These are phyloP conservation scores for Tylopilus vinaceipallidus DNA, from an alignment of 768 basidiomycete species.

Conservation along the genomic window DNA sequence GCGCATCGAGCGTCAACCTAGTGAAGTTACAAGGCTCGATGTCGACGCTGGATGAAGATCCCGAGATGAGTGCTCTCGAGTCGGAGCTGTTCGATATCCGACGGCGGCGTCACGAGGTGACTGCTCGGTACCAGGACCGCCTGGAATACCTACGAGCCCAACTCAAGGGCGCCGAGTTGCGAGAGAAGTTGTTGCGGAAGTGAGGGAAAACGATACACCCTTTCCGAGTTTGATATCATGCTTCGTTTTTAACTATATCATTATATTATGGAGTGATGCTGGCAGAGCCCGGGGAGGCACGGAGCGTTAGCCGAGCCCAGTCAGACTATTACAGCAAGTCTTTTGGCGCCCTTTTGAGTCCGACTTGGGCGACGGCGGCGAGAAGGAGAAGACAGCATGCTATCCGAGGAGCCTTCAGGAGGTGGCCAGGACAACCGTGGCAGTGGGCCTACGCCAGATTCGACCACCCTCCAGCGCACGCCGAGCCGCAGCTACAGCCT, in stretches of 20 bases:
- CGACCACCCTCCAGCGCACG: slow-evolving; percentile 43
- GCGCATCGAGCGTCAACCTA: slow-evolving; percentile 50
- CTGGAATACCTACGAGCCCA: slow-evolving; percentile 80
- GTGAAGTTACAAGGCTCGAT: slow-evolving; percentile 36
- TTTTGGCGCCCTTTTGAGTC: too few species aligned
- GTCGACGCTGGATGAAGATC: slow-evolving; percentile 34
- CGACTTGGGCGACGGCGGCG: too few species aligned
- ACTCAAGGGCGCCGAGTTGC: slow-evolving; percentile 79
- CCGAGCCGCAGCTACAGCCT: slow-evolving; percentile 46
- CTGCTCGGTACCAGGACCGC: slow-evolving; percentile 67
- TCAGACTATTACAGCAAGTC: too few species aligned
- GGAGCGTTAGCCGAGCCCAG: too few species aligned
- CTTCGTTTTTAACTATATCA: slow-evolving; percentile 17
- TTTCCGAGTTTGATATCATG: slow-evolving; percentile 4
- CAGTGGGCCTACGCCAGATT: slow-evolving; percentile 31
- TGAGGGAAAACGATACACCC: slow-evolving; percentile 25
- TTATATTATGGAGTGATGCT: too few species aligned
- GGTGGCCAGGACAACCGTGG: slow-evolving; percentile 31
- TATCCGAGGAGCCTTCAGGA: slow-evolving; percentile 19
- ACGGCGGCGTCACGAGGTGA: slow-evolving; percentile 66
- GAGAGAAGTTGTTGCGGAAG: slow-evolving; percentile 74
- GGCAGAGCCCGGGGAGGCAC: too few species aligned
- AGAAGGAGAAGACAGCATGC: too few species aligned
- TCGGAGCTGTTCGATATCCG: slow-evolving; percentile 69
- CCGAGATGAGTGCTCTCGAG: slow-evolving; percentile 41